phyloP scores from a whole-genome alignment of 2,329 filamentous ascomycete genomes.

The Fonsecaea monophora region DNA sequence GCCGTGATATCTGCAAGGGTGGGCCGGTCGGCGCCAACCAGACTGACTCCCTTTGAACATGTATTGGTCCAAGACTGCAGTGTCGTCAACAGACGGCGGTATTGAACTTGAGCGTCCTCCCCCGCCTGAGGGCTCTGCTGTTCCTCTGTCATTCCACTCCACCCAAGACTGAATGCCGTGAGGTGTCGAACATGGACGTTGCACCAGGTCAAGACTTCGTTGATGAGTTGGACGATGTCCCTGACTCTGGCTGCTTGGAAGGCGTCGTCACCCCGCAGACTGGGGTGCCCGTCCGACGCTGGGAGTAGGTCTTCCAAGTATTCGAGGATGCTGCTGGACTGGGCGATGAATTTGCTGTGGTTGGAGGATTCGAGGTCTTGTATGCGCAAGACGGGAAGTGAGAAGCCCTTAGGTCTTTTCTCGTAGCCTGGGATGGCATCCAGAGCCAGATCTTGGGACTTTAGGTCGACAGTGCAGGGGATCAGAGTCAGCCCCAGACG shows the following conservation, averaged over 20 bases:
- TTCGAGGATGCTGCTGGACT: conserved; percentile 9
- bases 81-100: conserved; percentile 10
- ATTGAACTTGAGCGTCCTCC: conserved; percentile 9
- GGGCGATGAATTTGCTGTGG: conserved; percentile 9
- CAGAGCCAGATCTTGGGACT: conserved; percentile 11
- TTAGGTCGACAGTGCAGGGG: conserved; percentile 7
- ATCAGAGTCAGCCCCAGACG: conserved; percentile 9
- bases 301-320: conserved; percentile 12
- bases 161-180: conserved; percentile 8
- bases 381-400: conserved; percentile 12
- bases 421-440: conserved; percentile 10
- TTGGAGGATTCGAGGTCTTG: conserved; percentile 7
- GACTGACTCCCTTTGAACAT: conserved; percentile 11
- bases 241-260: conserved; percentile 12
- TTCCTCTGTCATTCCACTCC: conserved; percentile 11
- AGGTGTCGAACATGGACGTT: conserved; percentile 9
- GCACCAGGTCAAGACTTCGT: conserved; percentile 12
- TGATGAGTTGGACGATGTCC: conserved; percentile 10
- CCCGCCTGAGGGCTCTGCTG: conserved; percentile 10
- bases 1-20: conserved; percentile 12
- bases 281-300: conserved; percentile 8
- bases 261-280: conserved; percentile 9
- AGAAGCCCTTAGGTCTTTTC: conserved; percentile 10
- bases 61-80: conserved; percentile 8
- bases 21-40: conserved; percentile 8